Base-by-base conservation (phyloP, 1,139 yeast species). In the Zygotorulaspora mrakii region DNA sequence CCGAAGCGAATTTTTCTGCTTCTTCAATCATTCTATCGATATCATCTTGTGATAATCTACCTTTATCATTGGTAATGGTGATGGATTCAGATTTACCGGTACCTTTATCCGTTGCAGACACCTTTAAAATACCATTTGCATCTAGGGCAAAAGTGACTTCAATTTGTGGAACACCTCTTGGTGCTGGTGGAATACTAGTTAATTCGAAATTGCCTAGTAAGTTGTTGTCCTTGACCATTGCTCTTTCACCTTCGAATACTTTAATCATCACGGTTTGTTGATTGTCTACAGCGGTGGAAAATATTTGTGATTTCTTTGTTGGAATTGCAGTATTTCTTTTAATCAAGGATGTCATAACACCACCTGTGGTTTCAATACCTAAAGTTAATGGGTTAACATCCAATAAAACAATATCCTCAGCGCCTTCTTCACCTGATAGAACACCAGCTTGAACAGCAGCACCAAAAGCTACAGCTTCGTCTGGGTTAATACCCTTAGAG, bases 371-470 rank as follows among this genome's bases (percentile, higher is more conserved):
- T 73, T 89, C 96, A 66, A 88, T 89, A 75, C 96, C 96, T 57
- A 88, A 70, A 54, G 96, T 86, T 67, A 88, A 79, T 64, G 96
- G 95, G 67, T 84, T 83, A 57, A 84, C 95, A 69, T 85, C 95
- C 61, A 86, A 77, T 62, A 86, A 73, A 57, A 86, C 87, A 59
- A 86, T 79, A 65, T 85, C 95, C 63, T 84, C 94, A 45, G 83
- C 66, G 57, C 65, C 64, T 47, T 60, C 62, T 70, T 86, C 94
- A 68, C 96, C 96, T 50, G 94, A 78, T 54, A 88, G 73, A 55
- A 88, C 89, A 77, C 96, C 96, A 47, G 95, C 96, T 73, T 88
- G 96, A 53, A 87, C 95, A 54, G 96, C 95, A 48, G 96, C 96
- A 78, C 96, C 96, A 66, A 82, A 87, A 46, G 96, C 96, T 67